phyloP scores from a whole-genome alignment of 345 rosid species.

The Bretschneidera sinensis region DNA sequence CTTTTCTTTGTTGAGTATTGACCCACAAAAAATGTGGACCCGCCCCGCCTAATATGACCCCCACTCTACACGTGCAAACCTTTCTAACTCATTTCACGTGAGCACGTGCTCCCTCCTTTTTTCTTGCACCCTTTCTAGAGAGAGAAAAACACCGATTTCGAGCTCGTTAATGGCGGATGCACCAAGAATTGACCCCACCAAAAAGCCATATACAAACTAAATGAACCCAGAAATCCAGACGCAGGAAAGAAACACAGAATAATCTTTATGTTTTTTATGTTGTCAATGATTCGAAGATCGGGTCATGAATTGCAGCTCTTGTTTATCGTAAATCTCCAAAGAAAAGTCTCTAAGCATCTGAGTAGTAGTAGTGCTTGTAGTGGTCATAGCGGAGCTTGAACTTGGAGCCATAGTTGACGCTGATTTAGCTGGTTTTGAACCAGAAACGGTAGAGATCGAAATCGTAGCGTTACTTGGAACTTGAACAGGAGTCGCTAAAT shows the following conservation, averaged over 20 bases:
- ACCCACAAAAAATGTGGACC: conserved; percentile 45
- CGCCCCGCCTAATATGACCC: conserved; percentile 35
- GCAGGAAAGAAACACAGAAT: not conserved
- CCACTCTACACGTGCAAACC: conserved; percentile 61
- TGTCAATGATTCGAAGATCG: conserved; percentile 49
- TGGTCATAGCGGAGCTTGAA: conserved; percentile 34
- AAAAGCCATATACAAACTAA: not conserved
- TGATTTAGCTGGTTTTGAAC: conserved; percentile 27
- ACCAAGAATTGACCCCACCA: not conserved
- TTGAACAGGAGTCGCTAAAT: conserved; percentile 29
- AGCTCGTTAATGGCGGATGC: conserved; percentile 26
- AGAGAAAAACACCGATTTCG: not conserved
- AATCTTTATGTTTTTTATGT: not conserved
- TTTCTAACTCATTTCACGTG: conserved; percentile 36
- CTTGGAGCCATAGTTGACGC: conserved; percentile 53
- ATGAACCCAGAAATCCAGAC: not conserved
- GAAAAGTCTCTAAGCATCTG: conserved; percentile 74
- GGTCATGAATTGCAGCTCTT: conserved; percentile 64
- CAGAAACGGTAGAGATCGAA: conserved; percentile 21
- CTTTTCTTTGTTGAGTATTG: conserved; percentile 33
- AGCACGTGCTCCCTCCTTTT: conserved; percentile 43
- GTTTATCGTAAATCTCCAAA: conserved; percentile 63
- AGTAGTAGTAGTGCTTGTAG: conserved; percentile 23
- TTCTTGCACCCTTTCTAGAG: not conserved
- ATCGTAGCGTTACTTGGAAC: conserved; percentile 15